Base-by-base conservation (phyloP, 306 rosid species). In the Ammopiptanthus mongolicus region DNA sequence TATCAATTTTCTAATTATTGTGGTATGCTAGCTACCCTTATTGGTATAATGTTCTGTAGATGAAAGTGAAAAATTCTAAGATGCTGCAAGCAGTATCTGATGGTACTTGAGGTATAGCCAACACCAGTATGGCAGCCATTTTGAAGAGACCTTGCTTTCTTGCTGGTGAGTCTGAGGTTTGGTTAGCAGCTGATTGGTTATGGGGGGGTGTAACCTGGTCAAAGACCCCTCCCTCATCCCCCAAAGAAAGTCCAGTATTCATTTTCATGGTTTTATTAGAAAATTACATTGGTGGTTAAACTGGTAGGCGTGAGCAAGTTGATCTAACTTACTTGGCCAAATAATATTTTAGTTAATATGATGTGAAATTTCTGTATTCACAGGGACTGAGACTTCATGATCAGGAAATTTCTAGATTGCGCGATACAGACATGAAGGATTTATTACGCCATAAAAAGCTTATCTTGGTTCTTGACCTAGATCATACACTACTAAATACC, bases 401-500 rank as follows among this genome's bases (percentile, higher is more conserved):
- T 63, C 91, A 89, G 67, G 98, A 92, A 79, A 83, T 96, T 65
- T 80, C 78, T 72, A 81, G 97, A 83, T 60, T 96, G 64, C 92
- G 92, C 19, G 59, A 63, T 82, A 78, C 79, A 18, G 97, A 90
- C 81, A 80, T 89, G 88, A 90, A 90, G 83, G 87, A 62, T 28
- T 84, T 87, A 15, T 61, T 90, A 42, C 65, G 60, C 4, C 82
- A 63, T 72, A 88, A 77, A 82, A 96, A 89, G 78, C 96, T 96
- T 8, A 81, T 78, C 70, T 79, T 92, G 88, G 87, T 96, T 65
- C 98, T 92, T 80, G 98, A 96, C 81, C 88, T 96, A 13, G 98
- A 96, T 81, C 98, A 92, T 69, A 96, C 99, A 1, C 68, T 96
- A 25, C 80, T 92, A 34, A 90, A 96, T 75, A 89, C 98, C 47